Evolutionary conservation across 257 asterid genomes (phyloP).

Genomic region (Gardenia jasminoides): DNA sequence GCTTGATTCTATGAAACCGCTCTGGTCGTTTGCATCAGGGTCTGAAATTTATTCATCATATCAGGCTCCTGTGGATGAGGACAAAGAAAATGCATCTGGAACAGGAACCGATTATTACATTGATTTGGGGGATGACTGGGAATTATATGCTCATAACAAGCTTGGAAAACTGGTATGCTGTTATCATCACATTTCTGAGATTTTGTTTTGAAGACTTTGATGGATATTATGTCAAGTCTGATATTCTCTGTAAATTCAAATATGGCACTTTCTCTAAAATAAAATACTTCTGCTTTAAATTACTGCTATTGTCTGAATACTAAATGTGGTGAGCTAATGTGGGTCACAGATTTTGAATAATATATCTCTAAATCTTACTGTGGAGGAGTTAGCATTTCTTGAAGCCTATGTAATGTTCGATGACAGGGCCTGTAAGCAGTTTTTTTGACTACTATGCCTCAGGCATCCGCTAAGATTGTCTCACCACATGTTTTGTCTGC

Average conservation of each 20-base stretch:
- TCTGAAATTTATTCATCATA: conserved; percentile 76
- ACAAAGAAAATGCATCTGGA: conserved; percentile 52
- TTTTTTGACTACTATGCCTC: not conserved
- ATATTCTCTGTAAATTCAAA: not conserved
- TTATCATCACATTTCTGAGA: not conserved
- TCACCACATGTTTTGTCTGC: not conserved
- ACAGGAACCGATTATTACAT: conserved; percentile 61
- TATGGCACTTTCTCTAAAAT: not conserved
- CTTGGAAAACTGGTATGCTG: conserved; percentile 68
- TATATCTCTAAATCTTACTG: not conserved
- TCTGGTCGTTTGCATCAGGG: conserved; percentile 92
- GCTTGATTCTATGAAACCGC: conserved; percentile 55
- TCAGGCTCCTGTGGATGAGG: conserved; percentile 57
- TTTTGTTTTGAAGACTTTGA: not conserved
- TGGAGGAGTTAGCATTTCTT: not conserved
- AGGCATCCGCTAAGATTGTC: not conserved
- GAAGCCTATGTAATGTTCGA: no score
- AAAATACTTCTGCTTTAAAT: not conserved
- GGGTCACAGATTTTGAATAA: not conserved
- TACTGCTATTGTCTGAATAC: not conserved
- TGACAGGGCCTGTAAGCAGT: not conserved
- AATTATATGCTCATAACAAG: conserved; percentile 73
- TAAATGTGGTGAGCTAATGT: not conserved
- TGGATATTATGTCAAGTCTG: not conserved
- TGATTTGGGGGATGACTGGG: conserved; percentile 92